Conservation (phyloP, 75 land plant species). For the Ceratopteris richardii region DNA sequence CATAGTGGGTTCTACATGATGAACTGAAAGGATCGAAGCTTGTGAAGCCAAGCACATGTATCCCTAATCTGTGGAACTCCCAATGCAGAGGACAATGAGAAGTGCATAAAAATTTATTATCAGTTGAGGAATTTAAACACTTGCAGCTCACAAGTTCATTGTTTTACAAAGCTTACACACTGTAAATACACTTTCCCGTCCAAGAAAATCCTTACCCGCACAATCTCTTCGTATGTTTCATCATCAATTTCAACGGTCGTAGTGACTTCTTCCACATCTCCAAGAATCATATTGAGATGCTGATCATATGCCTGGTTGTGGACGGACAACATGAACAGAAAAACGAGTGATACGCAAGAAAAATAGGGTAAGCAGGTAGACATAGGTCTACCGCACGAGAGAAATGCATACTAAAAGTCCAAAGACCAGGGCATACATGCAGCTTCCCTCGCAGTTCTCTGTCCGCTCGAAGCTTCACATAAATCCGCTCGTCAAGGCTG, state of each 20-base stretch:
- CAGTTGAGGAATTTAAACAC: no score
- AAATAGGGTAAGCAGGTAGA: slow-evolving; percentile 2
- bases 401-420: no score
- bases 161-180: no score
- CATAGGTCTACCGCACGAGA: no score
- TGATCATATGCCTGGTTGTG: slow-evolving; percentile 89
- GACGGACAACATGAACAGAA: not conserved
- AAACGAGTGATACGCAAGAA: not conserved
- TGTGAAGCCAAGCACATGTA: no score
- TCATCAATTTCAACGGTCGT: slow-evolving; percentile 97
- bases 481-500: slow-evolving; percentile 94
- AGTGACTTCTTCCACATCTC: slow-evolving; percentile 90
- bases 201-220: slow-evolving; percentile 50
- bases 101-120: no score
- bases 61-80: no score
- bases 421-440: slow-evolving; percentile 49
- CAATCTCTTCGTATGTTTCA: slow-evolving; percentile 98
- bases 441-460: slow-evolving; percentile 92
- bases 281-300: slow-evolving; percentile 96
- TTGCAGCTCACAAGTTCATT: no score
- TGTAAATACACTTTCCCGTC: no score
- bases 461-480: slow-evolving; percentile 94
- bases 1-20: no score
- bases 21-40: no score
- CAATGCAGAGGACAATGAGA: no score